Percentiles rank a stretch among this genome's conserved stretches.
Conservation (phyloP, 345 rosid species). For the Mallotus nudiflorus region DNA sequence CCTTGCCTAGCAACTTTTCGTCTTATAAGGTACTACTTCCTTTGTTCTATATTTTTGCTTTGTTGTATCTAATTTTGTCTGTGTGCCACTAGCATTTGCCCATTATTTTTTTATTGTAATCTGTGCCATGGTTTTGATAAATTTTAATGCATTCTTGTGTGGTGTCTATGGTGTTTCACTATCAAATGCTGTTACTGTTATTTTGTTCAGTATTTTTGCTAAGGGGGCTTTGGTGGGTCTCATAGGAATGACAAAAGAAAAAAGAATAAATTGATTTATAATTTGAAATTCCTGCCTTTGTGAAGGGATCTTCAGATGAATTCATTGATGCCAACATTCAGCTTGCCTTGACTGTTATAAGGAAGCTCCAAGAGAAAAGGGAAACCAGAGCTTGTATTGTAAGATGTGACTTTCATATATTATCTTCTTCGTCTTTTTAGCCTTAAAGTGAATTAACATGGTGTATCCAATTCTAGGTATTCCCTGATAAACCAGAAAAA, state of each 20-base stretch:
- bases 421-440: constrained; percentile 5
- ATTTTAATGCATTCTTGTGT: neutral
- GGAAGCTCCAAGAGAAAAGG: constrained; percentile 69
- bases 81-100: neutral
- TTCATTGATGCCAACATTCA: constrained; percentile 95
- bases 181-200: neutral
- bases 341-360: constrained; percentile 68
- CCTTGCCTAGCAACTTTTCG: constrained; percentile 81
- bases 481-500: constrained; percentile 87
- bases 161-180: neutral
- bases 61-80: neutral
- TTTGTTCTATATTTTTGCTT: constrained; percentile 3
- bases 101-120: neutral
- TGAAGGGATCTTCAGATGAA: constrained; percentile 97
- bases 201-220: neutral
- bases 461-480: constrained; percentile 53
- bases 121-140: neutral
- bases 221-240: neutral
- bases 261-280: constrained; percentile 14
- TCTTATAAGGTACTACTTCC: constrained; percentile 78
- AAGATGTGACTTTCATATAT: constrained; percentile 29
- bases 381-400: constrained; percentile 85
- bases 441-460: constrained; percentile 7
- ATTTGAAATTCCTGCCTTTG: constrained; percentile 43
- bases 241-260: constrained; percentile 11